Evolutionary conservation across 2,329 filamentous ascomycete genomes (phyloP).

Genomic region (Fusarium papillatum): DNA sequence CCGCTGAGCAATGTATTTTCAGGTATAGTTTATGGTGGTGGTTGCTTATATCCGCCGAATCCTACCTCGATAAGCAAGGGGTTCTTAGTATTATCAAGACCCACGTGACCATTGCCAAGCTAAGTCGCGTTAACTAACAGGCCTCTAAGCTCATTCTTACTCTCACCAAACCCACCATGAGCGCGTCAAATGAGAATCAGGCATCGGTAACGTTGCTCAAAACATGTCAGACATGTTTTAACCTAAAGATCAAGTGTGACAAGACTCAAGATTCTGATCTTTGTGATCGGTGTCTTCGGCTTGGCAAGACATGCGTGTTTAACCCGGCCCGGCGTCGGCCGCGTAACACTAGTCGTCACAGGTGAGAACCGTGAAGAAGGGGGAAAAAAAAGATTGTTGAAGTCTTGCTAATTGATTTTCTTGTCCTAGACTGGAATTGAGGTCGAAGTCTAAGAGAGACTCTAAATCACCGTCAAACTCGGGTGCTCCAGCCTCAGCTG

Average conservation of each 20-base stretch:
- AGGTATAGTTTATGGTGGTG: background rate
- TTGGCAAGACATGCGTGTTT: conserved; percentile 49
- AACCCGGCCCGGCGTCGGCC: conserved; percentile 43
- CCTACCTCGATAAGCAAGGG: background rate
- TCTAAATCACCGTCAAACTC: conserved; percentile 27
- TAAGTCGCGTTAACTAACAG: background rate
- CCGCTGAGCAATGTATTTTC: background rate
- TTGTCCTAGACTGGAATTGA: background rate
- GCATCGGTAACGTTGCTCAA: conserved; percentile 26
- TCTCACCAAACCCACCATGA: conserved; percentile 13
- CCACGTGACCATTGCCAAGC: background rate
- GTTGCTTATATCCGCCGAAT: background rate
- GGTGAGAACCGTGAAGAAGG: conserved; percentile 1
- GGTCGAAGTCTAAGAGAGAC: background rate
- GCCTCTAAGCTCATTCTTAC: background rate
- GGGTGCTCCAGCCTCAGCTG: background rate
- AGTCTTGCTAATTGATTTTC: fast-evolving
- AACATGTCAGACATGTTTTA: conserved; percentile 50
- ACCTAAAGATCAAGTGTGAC: conserved; percentile 48
- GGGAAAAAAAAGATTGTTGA: too few species aligned
- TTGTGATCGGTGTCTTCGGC: conserved; percentile 49
- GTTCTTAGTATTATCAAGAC: background rate
- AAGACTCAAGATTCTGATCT: conserved; percentile 46
- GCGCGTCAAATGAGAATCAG: background rate
- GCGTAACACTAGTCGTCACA: conserved; percentile 22